These are phyloP conservation scores for Neofusicoccum umdonicola DNA, from an alignment of 2,329 filamentous ascomycete genomes.

Conservation along the genomic window DNA sequence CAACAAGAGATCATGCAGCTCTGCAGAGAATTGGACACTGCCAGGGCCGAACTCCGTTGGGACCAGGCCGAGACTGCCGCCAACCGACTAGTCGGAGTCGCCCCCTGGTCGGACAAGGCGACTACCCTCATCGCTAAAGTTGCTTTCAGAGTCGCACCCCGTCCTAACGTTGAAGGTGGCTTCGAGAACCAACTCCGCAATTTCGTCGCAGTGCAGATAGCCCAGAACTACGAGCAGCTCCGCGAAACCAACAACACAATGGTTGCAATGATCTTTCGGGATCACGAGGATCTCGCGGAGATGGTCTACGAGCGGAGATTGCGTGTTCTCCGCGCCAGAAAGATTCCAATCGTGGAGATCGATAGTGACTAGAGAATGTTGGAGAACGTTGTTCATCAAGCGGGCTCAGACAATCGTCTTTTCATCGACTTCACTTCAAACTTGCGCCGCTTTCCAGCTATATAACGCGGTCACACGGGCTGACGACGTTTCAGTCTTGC, in stretches of 20 bases:
- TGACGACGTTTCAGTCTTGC: too few relatives aligned
- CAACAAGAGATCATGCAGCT: not conserved
- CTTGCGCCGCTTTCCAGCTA: too few relatives aligned
- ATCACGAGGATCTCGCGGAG: constrained; percentile 8
- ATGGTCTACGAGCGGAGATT: not conserved
- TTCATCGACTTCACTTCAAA: too few relatives aligned
- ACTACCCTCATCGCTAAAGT: not conserved
- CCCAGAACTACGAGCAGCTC: not conserved
- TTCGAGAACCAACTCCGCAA: not conserved
- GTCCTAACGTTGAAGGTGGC: not conserved
- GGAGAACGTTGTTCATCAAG: not conserved
- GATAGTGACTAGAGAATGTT: not conserved
- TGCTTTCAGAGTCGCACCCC: not conserved
- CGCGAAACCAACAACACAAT: not conserved
- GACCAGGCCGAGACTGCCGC: not conserved
- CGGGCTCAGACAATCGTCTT: too few relatives aligned
- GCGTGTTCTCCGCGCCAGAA: not conserved
- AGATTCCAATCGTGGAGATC: not conserved
- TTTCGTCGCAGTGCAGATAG: not conserved
- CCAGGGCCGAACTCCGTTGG: not conserved
- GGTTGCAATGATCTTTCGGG: not conserved
- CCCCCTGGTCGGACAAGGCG: not conserved
- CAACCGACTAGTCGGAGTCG: not conserved
- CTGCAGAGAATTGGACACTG: not conserved
- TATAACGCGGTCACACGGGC: too few relatives aligned